Evolutionary conservation across 108 stramenopile genomes (phyloP).

Genomic region (Skeletonema menzelii): DNA sequence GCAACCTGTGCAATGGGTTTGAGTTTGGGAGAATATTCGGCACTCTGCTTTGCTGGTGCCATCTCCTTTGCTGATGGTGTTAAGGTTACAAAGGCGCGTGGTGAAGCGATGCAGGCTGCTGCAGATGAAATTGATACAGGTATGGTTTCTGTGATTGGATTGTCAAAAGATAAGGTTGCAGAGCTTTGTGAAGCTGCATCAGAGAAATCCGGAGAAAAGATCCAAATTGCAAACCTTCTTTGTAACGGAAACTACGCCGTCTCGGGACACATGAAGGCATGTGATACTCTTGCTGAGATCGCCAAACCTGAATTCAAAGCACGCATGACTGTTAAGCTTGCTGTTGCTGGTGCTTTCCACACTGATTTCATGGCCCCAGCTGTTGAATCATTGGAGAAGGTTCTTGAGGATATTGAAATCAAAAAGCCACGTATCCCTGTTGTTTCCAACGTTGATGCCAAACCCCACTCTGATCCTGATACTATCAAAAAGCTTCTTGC

Average conservation of each 20-base stretch:
- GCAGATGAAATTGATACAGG: slow-evolving; percentile 90
- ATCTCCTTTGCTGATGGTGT: slow-evolving; percentile 97
- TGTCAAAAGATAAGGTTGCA: slow-evolving; percentile 79
- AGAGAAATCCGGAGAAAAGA: slow-evolving; percentile 75
- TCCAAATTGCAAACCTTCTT: slow-evolving; percentile 95
- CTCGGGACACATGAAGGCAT: slow-evolving; percentile 85
- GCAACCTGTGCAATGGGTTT: slow-evolving; percentile 97
- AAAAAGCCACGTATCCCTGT: slow-evolving; percentile 96
- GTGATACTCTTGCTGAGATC: slow-evolving; percentile 84
- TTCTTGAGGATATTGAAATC: slow-evolving; percentile 86
- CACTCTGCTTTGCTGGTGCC: slow-evolving; percentile 97
- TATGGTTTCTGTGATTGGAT: slow-evolving; percentile 98
- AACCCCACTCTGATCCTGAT: slow-evolving; percentile 93
- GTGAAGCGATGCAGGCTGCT: slow-evolving; percentile 98
- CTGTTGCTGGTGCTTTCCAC: slow-evolving; percentile 98
- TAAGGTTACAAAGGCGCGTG: slow-evolving; percentile 95
- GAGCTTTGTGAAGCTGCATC: slow-evolving; percentile 86
- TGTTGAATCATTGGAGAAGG: slow-evolving; percentile 83
- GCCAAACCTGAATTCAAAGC: slow-evolving; percentile 98
- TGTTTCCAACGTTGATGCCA: slow-evolving; percentile 97
- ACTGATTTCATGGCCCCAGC: slow-evolving; percentile 97
- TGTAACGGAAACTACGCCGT: slow-evolving; percentile 98
- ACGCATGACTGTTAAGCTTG: slow-evolving; percentile 96
- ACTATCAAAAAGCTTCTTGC: slow-evolving; percentile 94
- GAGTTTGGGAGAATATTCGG: slow-evolving; percentile 95